A percentile compares a stretch with the other conserved stretches of the same genome.
These are phyloP conservation scores for Quercus parvula DNA, from an alignment of 306 rosid genomes.

Conservation along the genomic window DNA sequence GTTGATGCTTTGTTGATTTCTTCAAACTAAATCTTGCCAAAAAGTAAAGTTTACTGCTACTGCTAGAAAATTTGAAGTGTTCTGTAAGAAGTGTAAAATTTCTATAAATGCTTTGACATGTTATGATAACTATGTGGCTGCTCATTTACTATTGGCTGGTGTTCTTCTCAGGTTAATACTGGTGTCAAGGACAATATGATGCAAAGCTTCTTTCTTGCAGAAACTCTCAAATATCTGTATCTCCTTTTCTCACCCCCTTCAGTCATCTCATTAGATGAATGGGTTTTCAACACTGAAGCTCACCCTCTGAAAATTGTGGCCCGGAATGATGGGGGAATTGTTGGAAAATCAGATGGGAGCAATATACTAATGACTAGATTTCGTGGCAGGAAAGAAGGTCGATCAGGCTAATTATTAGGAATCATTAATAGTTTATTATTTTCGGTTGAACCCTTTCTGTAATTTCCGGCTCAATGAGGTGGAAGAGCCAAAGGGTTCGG, in stretches of 20 bases:
- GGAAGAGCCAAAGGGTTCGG: conserved; percentile 22
- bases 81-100: not conserved
- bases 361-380: conserved; percentile 39
- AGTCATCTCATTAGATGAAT: conserved; percentile 80
- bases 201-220: conserved; percentile 99
- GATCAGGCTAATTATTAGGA: conserved; percentile 30
- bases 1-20: not conserved
- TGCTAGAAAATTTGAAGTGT: not conserved
- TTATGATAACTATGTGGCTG: not conserved
- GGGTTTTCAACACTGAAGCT: conserved; percentile 99
- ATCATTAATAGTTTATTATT: conserved; percentile 12
- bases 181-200: conserved; percentile 96
- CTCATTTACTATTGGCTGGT: conserved; percentile 2
- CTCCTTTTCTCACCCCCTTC: conserved; percentile 96
- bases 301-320: conserved; percentile 82
- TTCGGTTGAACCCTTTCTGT: conserved; percentile 28
- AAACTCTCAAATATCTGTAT: conserved; percentile 91
- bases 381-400: conserved; percentile 90
- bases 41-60: not conserved
- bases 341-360: conserved; percentile 35
- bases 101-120: no score
- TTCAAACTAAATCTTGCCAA: not conserved
- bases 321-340: conserved; percentile 31
- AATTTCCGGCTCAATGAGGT: conserved; percentile 19
- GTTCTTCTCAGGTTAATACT: conserved; percentile 65